Base-by-base conservation (phyloP, 345 rosid species). In the Linum lewisii region DNA sequence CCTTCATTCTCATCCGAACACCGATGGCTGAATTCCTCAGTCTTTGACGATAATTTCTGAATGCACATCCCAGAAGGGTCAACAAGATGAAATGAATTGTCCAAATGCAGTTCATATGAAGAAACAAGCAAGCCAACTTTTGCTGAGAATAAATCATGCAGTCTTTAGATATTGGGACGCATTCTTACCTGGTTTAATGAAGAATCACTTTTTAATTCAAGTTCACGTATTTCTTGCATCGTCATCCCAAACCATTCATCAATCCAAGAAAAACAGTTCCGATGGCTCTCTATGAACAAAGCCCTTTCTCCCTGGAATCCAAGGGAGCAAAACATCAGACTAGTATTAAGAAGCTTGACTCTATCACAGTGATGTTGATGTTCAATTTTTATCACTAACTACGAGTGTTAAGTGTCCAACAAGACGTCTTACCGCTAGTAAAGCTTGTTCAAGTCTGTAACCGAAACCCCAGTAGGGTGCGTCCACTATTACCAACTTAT, bases 381-480 rank as follows among this genome's bases (percentile, higher is more conserved):
- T 26, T 26, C 3, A 26, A 26, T 6, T 26, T 26, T 26, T 2
- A 26, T 6, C 6, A 26, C 32, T 2, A 2, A 26, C 32, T 26
- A 26, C 2, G 32, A 58, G 24, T 45, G 38, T 24, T 55, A 1
- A n/a, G 22, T 51, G 69, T 45, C 32, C 6, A 26, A 61, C 6
- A 26, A 61, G 63, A 59, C 44, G 54, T 19, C 16, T 69, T 85
- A 85, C 91, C 74, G 81, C 80, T 42, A 82, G 47, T 66, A 85
- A 72, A 66, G 87, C 87, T 70, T 85, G 91, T 47, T 82, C 91
- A 47, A 85, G 79, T 52, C 85, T 82, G 67, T 77, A 73, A 63
- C 87, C 85, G 44, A 85, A 85, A 32, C 85, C 91, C 87, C 91
- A 85, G 63, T 82, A 85, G 8, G 91, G 91, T 49, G 85, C 87